Conservation (phyloP, 306 rosid species). For the Inga leiocalycina region DNA sequence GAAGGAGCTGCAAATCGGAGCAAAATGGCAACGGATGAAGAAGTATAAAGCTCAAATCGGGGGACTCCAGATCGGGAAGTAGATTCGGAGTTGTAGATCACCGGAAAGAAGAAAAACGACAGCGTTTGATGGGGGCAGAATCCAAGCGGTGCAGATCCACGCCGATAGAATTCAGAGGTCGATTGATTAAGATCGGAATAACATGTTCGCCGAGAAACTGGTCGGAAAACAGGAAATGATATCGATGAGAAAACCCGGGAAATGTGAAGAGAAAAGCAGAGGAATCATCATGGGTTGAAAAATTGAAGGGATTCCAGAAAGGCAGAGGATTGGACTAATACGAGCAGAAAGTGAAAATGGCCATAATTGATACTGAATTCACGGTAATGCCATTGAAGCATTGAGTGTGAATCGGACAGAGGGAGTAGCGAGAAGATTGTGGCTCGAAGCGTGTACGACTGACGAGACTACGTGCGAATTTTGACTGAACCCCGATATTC, state of each 20-base stretch:
- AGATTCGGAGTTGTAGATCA: not conserved
- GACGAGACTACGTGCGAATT: not conserved
- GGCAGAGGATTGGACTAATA: not conserved
- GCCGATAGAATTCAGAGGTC: not conserved
- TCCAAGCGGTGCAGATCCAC: not conserved
- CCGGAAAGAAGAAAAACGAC: not conserved
- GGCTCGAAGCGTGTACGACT: not conserved
- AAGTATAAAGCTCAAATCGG: not conserved
- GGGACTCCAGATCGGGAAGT: not conserved
- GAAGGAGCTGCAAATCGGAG: conserved; percentile 19
- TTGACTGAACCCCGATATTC: not conserved
- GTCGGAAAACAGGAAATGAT: not conserved
- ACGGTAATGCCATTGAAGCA: conserved; percentile 1
- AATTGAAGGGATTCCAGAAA: not conserved
- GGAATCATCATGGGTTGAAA: not conserved
- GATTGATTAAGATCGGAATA: not conserved
- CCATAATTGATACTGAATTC: not conserved
- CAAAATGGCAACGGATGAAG: not conserved
- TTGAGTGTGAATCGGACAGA: not conserved
- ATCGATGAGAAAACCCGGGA: not conserved
- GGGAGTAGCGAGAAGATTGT: not conserved
- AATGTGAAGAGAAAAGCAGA: not conserved
- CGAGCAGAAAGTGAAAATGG: not conserved
- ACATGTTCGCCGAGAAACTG: not conserved
- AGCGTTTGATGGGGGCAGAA: not conserved